phyloP scores from a whole-genome alignment of 179 eudicot genomes.

The Heliamphora pulchella region DNA sequence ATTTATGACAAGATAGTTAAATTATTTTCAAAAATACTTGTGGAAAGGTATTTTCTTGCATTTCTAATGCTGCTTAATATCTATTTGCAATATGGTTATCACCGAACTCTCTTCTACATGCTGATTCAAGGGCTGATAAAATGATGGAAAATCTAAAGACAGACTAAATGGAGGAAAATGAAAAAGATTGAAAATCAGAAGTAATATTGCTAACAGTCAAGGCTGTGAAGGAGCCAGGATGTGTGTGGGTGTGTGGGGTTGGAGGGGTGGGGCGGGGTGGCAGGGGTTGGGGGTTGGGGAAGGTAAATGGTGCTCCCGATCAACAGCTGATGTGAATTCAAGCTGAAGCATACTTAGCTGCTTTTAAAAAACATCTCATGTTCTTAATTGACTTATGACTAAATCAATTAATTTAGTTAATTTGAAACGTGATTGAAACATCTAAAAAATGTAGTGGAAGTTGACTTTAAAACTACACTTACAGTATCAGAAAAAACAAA shows the following conservation, averaged over 20 bases:
- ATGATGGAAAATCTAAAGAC: neutral
- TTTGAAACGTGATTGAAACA: neutral
- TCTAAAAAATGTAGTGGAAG: neutral
- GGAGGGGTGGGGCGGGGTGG: neutral
- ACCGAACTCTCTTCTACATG: neutral
- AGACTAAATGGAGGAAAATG: neutral
- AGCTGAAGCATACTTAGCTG: neutral
- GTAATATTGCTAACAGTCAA: neutral
- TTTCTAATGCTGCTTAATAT: neutral
- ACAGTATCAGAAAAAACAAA: neutral
- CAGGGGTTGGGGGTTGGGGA: too few species aligned
- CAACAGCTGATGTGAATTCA: conserved; percentile 3
- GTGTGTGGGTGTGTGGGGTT: neutral
- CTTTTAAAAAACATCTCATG: neutral
- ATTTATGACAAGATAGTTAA: neutral
- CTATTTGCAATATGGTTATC: neutral
- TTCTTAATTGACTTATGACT: neutral
- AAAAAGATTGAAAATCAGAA: neutral
- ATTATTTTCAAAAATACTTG: neutral
- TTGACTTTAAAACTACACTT: neutral
- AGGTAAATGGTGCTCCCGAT: conserved; percentile 6
- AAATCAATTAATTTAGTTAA: neutral
- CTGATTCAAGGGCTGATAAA: neutral
- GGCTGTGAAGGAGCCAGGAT: neutral
- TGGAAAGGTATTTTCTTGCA: neutral